These are phyloP conservation scores for Geranomyces michiganensis DNA, from an alignment of 192 early-diverging fungal species.

Conservation along the genomic window DNA sequence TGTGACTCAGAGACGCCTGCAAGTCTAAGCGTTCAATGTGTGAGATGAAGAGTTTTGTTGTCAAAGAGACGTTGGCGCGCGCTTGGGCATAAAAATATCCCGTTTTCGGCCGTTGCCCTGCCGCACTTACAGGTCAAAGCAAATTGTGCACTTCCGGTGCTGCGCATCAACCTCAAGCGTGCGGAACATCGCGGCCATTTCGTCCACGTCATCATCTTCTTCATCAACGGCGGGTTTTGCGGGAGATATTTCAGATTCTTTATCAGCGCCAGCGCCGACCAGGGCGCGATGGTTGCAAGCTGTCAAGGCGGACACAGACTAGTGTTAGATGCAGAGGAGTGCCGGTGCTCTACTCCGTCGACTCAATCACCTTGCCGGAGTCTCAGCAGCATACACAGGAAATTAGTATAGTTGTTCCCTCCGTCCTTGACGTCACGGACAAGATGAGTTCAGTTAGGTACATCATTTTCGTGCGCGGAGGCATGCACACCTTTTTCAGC, in stretches of 20 bases:
- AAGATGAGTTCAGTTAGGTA: not conserved
- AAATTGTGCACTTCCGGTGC: constrained; percentile 30
- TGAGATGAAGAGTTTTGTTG: not conserved
- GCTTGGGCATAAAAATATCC: not conserved
- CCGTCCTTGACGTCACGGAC: constrained; percentile 4
- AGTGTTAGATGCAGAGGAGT: not conserved
- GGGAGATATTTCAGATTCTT: constrained; percentile 17
- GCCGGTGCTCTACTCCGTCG: not conserved
- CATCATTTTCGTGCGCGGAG: not conserved
- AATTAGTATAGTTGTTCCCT: constrained; percentile 42
- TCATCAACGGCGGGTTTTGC: constrained; percentile 21
- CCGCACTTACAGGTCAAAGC: constrained; percentile 26
- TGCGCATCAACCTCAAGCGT: constrained; percentile 19
- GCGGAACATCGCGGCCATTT: constrained; percentile 31
- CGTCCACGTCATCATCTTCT: constrained; percentile 21
- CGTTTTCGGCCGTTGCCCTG: not conserved
- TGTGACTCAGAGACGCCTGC: not conserved
- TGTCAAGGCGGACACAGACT: not conserved
- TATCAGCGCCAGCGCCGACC: constrained; percentile 21
- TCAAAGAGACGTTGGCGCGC: too few relatives aligned
- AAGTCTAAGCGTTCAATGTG: constrained; percentile 11
- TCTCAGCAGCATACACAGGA: constrained; percentile 37
- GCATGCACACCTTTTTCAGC: constrained; percentile 14
- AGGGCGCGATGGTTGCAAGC: constrained; percentile 29
- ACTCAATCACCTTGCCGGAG: constrained; percentile 17